A percentile compares a stretch with the other conserved stretches of the same genome.
Evolutionary conservation across 331 rosid genomes (phyloP).

Genomic region (Quercus lobata): DNA sequence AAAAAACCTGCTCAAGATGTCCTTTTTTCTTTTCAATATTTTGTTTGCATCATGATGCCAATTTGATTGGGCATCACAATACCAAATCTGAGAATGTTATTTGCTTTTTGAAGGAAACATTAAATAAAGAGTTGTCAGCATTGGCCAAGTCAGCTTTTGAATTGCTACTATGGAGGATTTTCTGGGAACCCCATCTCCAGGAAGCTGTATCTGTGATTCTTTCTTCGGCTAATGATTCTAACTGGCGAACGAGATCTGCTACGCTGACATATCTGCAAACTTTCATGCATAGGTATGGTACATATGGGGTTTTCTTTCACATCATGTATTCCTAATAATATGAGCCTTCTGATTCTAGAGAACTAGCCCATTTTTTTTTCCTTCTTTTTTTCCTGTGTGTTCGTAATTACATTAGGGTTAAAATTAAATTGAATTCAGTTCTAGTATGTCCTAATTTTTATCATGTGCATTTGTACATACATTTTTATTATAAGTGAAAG

Average conservation of each 20-base stretch:
- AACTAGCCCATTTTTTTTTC: neutral
- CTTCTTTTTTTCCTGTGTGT: too few species aligned
- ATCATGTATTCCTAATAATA: neutral
- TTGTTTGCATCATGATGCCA: constrained; percentile 10
- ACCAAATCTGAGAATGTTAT: neutral
- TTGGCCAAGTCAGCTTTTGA: constrained; percentile 90
- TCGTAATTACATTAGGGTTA: neutral
- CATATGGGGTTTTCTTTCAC: neutral
- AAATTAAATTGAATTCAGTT: constrained; percentile 1
- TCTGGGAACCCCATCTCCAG: constrained; percentile 84
- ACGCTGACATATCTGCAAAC: constrained; percentile 80
- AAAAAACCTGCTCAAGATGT: too few species aligned
- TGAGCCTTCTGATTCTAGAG: neutral
- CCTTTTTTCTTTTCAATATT: constrained; percentile 17
- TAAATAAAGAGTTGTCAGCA: constrained; percentile 88
- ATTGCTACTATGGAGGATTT: constrained; percentile 84
- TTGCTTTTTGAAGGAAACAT: constrained; percentile 67
- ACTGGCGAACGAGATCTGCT: constrained; percentile 95
- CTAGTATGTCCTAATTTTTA: neutral
- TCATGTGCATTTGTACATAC: neutral
- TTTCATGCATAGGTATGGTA: constrained; percentile 91
- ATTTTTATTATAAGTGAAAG: neutral
- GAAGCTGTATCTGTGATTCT: constrained; percentile 76
- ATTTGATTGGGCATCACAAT: neutral
- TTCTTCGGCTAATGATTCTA: constrained; percentile 79